A percentile compares a stretch with the other conserved stretches of the same genome.
phyloP scores from a whole-genome alignment of 805 yeast genomes.

The Saccharomycopsis capsularis region DNA sequence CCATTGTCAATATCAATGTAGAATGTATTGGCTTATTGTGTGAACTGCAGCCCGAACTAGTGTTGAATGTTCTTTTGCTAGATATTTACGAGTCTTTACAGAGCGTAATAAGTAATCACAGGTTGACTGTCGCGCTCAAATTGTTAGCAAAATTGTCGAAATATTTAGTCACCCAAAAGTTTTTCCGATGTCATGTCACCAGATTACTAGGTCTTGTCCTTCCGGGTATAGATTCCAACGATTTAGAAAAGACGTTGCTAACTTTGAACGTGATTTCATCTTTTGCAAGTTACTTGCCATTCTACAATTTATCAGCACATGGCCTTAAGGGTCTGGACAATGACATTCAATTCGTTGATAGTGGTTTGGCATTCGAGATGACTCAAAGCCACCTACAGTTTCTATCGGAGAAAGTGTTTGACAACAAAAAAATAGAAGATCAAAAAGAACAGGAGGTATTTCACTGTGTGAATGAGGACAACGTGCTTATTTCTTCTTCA shows the following conservation, averaged over 20 bases:
- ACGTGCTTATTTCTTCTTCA: conserved; percentile 67
- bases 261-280: conserved; percentile 65
- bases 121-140: conserved; percentile 66
- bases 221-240: conserved; percentile 87
- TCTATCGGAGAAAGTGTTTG: conserved; percentile 39
- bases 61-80: conserved; percentile 47
- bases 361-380: conserved; percentile 42
- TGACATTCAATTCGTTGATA: conserved; percentile 23
- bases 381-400: conserved; percentile 57
- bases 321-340: conserved; percentile 34
- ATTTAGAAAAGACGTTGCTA: conserved; percentile 61
- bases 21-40: conserved; percentile 57
- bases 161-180: conserved; percentile 53
- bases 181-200: conserved; percentile 71
- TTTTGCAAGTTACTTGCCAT: conserved; percentile 65
- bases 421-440: conserved; percentile 24
- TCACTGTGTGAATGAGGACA: conserved; percentile 31
- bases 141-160: conserved; percentile 60
- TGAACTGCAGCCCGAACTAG: conserved; percentile 47
- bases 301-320: conserved; percentile 46
- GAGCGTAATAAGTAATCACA: conserved; percentile 65
- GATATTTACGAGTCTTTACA: conserved; percentile 75
- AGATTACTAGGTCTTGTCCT: conserved; percentile 61
- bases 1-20: conserved; percentile 51
- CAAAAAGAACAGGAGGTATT: conserved; percentile 33